Evolutionary conservation across 495 filamentous ascomycete genomes (phyloP).

Genomic region (Monascus purpureus): DNA sequence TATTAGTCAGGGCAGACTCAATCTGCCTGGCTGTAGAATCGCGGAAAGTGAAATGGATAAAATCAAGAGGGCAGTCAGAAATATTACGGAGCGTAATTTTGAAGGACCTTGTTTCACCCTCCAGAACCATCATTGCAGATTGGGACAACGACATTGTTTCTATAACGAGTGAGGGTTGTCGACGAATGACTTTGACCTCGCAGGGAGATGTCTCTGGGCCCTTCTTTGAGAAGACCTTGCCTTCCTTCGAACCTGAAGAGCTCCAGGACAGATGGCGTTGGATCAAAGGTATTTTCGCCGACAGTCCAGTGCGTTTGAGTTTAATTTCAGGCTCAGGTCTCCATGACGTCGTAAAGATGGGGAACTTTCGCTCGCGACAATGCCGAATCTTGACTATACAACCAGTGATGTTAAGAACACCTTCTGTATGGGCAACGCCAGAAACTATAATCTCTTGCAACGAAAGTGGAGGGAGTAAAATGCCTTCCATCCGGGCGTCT

Average conservation of each 20-base stretch:
- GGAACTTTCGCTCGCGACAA: constrained; percentile 69
- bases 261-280: constrained; percentile 43
- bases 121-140: constrained; percentile 78
- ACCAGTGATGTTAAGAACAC: constrained; percentile 58
- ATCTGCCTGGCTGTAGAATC: constrained; percentile 72
- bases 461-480: constrained; percentile 62
- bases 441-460: constrained; percentile 62
- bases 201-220: constrained; percentile 21
- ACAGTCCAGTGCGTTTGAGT: constrained; percentile 57
- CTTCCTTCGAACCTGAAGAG: constrained; percentile 33
- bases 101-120: constrained; percentile 70
- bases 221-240: constrained; percentile 21
- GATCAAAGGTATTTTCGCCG: constrained; percentile 37
- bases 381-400: constrained; percentile 68
- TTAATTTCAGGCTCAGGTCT: constrained; percentile 55
- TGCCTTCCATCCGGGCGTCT: constrained; percentile 46
- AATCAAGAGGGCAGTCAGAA: constrained; percentile 64
- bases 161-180: constrained; percentile 63
- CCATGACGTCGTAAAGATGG: constrained; percentile 69
- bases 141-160: constrained; percentile 68
- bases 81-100: constrained; percentile 68
- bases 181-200: constrained; percentile 54
- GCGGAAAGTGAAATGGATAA: constrained; percentile 74
- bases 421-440: constrained; percentile 51
- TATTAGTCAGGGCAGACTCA: constrained; percentile 58